Conservation (phyloP, 2,329 filamentous ascomycete genomes). For the Colletotrichum ledebouriae region DNA sequence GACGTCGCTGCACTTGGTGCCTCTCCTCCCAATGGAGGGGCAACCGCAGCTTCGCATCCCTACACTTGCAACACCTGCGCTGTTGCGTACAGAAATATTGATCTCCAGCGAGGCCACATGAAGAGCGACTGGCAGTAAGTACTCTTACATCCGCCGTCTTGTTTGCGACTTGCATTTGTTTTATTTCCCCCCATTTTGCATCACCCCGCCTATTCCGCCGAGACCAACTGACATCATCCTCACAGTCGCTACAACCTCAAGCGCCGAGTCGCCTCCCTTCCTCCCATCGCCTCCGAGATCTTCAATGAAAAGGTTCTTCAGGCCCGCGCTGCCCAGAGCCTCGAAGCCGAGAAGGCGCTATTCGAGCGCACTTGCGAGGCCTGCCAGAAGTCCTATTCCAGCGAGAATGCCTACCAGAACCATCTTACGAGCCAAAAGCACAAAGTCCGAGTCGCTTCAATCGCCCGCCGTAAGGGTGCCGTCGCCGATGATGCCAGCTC, state of each 20-base stretch:
- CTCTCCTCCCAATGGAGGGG: constrained; percentile 47
- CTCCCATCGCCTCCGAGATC: constrained; percentile 89
- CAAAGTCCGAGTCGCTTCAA: constrained; percentile 72
- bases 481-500: constrained; percentile 78
- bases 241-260: constrained; percentile 93
- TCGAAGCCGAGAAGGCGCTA: constrained; percentile 87
- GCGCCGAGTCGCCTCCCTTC: constrained; percentile 89
- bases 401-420: constrained; percentile 95
- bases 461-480: constrained; percentile 51
- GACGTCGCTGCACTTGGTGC: constrained; percentile 45
- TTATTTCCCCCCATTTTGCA: background rate
- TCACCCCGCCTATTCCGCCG: constrained; percentile 7
- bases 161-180: background rate
- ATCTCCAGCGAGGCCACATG: constrained; percentile 96
- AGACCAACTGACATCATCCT: constrained; percentile 41
- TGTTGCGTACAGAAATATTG: constrained; percentile 94
- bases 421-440: constrained; percentile 94
- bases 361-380: constrained; percentile 87
- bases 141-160: background rate
- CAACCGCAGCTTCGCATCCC: constrained; percentile 73
- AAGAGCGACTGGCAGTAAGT: constrained; percentile 98
- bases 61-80: constrained; percentile 99
- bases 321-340: constrained; percentile 85
- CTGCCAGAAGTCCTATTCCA: constrained; percentile 95
- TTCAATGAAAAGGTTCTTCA: constrained; percentile 97